A percentile compares a stretch with the other conserved stretches of the same genome.
Evolutionary conservation across 495 filamentous ascomycete genomes (phyloP).

Genomic region (Annulohypoxylon moriforme): DNA sequence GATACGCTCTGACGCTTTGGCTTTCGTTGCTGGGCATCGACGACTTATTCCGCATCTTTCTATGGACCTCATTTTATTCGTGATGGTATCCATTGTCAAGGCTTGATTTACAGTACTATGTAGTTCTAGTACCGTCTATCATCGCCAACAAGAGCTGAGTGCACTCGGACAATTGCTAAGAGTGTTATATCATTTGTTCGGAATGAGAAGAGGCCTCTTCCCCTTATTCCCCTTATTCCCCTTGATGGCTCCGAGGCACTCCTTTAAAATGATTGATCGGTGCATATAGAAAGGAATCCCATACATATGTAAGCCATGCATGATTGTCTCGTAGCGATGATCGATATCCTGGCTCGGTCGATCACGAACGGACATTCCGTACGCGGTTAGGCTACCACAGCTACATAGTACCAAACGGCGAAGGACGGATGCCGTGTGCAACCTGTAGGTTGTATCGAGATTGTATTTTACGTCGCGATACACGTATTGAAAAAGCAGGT

Average conservation of each 20-base stretch:
- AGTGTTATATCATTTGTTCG: constrained; percentile 21
- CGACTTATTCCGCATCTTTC: constrained; percentile 21
- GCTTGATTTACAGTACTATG: background rate
- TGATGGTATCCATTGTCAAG: constrained; percentile 5
- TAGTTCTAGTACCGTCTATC: background rate
- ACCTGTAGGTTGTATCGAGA: constrained; percentile 10
- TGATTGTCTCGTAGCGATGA: constrained; percentile 38
- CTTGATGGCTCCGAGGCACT: background rate
- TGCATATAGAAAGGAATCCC: constrained; percentile 5
- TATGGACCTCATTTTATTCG: constrained; percentile 20
- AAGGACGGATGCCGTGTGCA: constrained; percentile 21
- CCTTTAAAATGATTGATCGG: constrained; percentile 17
- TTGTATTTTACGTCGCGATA: background rate
- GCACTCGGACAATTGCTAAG: background rate
- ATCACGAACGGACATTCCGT: constrained; percentile 40
- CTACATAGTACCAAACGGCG: background rate
- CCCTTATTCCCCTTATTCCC: constrained; percentile 5
- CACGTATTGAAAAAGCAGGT: constrained; percentile 15
- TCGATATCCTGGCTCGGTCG: constrained; percentile 40
- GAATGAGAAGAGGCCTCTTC: background rate
- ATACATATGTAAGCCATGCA: constrained; percentile 25
- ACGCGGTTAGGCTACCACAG: constrained; percentile 36
- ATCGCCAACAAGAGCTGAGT: background rate
- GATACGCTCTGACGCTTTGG: constrained; percentile 35
- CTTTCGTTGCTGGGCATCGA: constrained; percentile 41